phyloP scores from a whole-genome alignment of 768 basidiomycete species.

The Psilocybe cyanescens region DNA sequence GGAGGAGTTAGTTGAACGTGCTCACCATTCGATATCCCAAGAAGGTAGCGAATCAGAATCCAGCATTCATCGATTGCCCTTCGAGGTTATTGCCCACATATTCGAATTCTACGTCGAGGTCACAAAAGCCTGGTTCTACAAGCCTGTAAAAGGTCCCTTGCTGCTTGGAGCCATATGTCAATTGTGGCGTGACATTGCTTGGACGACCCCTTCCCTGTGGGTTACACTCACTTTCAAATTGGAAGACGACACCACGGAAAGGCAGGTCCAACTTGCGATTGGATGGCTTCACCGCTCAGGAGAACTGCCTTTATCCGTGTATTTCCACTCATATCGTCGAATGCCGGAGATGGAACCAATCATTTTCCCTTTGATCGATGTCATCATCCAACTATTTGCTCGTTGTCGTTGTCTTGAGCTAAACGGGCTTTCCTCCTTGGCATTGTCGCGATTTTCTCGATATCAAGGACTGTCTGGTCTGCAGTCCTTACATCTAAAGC shows the following conservation, averaged over 20 bases:
- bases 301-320: constrained; percentile 6
- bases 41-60: no score
- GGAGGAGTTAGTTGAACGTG: no score
- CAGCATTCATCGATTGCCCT: not conserved
- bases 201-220: constrained; percentile 15
- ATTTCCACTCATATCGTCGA: not conserved
- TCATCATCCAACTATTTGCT: not conserved
- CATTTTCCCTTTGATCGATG: not conserved
- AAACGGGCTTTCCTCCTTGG: not conserved
- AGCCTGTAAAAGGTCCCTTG: not conserved
- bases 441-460: not conserved
- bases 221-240: not conserved
- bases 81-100: not conserved
- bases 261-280: not conserved
- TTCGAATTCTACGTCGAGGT: not conserved
- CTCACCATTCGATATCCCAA: no score
- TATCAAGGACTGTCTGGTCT: not conserved
- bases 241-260: not conserved
- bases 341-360: not conserved
- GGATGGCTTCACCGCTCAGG: constrained; percentile 12
- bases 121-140: not conserved
- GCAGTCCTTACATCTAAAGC: not conserved
- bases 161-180: constrained; percentile 13
- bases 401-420: not conserved
- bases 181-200: constrained; percentile 15